Evolutionary conservation across 2,329 filamentous ascomycete species (phyloP).

Genomic region (Rhinocladiella mackenziei): DNA sequence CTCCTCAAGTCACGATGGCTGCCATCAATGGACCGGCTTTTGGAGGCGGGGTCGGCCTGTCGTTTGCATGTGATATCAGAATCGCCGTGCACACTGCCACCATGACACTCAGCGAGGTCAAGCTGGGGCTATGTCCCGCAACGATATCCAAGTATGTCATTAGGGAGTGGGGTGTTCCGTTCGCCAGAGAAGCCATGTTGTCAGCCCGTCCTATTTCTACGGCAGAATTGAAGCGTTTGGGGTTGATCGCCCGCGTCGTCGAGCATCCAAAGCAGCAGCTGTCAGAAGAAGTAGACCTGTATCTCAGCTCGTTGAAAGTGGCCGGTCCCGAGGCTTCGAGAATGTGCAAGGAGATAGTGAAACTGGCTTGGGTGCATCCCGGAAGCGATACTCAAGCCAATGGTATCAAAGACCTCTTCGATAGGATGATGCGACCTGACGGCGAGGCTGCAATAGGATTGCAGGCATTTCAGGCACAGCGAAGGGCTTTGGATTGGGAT

Average conservation of each 20-base stretch:
- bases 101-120: slow-evolving; percentile 41
- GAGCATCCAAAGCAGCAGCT: slow-evolving; percentile 21
- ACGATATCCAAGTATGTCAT: slow-evolving; percentile 42
- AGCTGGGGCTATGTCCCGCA: slow-evolving; percentile 39
- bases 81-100: slow-evolving; percentile 20
- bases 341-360: slow-evolving; percentile 37
- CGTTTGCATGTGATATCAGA: slow-evolving; percentile 43
- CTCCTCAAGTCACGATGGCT: slow-evolving; percentile 43
- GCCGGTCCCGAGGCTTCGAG: slow-evolving; percentile 33
- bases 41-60: slow-evolving; percentile 44
- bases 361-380: slow-evolving; percentile 29
- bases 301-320: slow-evolving; percentile 27
- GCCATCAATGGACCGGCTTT: slow-evolving; percentile 43
- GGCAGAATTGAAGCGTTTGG: slow-evolving; percentile 30
- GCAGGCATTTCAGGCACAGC: slow-evolving; percentile 28
- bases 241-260: slow-evolving; percentile 28
- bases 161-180: slow-evolving; percentile 39
- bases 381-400: slow-evolving; percentile 19
- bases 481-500: slow-evolving; percentile 31
- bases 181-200: slow-evolving; percentile 40
- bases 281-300: slow-evolving; percentile 27
- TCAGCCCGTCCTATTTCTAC: slow-evolving; percentile 33
- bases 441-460: slow-evolving; percentile 29
- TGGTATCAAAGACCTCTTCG: slow-evolving; percentile 30
- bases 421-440: slow-evolving; percentile 32